Base-by-base conservation (phyloP, 768 basidiomycete species). In the Pulveroboletus sp. region DNA sequence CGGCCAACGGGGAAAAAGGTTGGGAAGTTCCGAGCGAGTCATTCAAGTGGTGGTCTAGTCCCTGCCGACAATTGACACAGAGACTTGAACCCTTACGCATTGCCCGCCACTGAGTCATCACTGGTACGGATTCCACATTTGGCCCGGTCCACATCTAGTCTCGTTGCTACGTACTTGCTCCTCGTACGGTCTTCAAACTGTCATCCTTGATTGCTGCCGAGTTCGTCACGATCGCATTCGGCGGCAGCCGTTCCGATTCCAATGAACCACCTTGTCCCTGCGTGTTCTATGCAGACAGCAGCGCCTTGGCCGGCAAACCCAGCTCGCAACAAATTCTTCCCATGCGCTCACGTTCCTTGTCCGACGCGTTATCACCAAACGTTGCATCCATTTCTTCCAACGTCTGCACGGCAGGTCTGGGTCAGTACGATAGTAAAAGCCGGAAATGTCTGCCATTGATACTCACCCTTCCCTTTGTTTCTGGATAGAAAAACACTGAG, bases 361-460 rank as follows among this genome's bases (percentile, higher is more conserved):
- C 65, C 10, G 63, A 52, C 39, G 61, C 47, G 12, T 58, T 56
- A 16, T 68, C 68, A 8, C 65, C 68, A 53, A 68, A 68, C 14
- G 60, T 62, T 3, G 56, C 59, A 26, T 68, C 60, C 68, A 68
- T 69, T 32, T 69, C 66, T 46, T 68, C 66, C 43, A 68, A 43
- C 1, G 68, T 68, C 68, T 69, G 36, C 5, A n/a, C 8, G 17
- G 10, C 30, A n/a, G 10, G 29, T 22, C 19, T 34, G 22, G 11
- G 13, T 61, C 13, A 55, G 45, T 13, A 4, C 27, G 13, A 3
- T 31, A 16, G 30, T 11, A 13, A 29, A 6, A 8, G 11, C 41
- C 29, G 2, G 31, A 31, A 31, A 5, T 6, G 6, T 31, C 14
- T 14, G 31, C 29, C 6, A n/a, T 47, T 9, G 8, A 39, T 24